phyloP scores from a whole-genome alignment of 305 asterid genomes.

The Fraxinus platypoda region DNA sequence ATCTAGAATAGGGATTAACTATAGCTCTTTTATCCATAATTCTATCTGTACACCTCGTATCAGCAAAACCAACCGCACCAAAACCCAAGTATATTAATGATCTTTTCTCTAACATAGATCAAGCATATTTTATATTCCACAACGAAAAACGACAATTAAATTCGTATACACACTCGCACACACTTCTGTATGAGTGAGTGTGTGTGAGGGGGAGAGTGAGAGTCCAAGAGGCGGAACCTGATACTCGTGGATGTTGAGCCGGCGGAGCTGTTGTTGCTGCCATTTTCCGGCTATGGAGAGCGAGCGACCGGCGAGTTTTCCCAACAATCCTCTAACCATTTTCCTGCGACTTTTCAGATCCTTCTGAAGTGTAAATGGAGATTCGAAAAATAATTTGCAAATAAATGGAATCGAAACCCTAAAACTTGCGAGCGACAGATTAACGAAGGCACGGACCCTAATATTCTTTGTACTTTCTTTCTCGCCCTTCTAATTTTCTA shows the following conservation, averaged over 20 bases:
- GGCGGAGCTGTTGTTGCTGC: constrained; percentile 99
- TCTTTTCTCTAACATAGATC: constrained; percentile 16
- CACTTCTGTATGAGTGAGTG: neutral
- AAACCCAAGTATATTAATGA: neutral
- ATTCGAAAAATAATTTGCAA: neutral
- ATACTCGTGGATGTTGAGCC: constrained; percentile 94
- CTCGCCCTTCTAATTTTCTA: constrained; percentile 14
- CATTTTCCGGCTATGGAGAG: constrained; percentile 89
- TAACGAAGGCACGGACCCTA: constrained; percentile 6
- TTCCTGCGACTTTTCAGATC: constrained; percentile 16
- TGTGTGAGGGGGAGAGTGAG: neutral
- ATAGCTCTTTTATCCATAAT: neutral
- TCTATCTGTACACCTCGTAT: neutral
- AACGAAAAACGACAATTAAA: neutral
- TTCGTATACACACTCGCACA: neutral
- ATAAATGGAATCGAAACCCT: constrained; percentile 22
- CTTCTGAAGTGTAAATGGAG: constrained; percentile 20
- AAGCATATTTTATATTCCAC: neutral
- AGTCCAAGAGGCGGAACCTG: constrained; percentile 49
- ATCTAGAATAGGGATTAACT: constrained; percentile 1
- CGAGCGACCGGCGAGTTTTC: constrained; percentile 70
- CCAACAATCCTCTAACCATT: constrained; percentile 82
- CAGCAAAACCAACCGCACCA: neutral
- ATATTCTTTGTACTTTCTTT: neutral
- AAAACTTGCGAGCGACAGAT: constrained; percentile 11